Evolutionary conservation across 2,329 filamentous ascomycete genomes (phyloP).

Genomic region (Botryotinia convoluta): DNA sequence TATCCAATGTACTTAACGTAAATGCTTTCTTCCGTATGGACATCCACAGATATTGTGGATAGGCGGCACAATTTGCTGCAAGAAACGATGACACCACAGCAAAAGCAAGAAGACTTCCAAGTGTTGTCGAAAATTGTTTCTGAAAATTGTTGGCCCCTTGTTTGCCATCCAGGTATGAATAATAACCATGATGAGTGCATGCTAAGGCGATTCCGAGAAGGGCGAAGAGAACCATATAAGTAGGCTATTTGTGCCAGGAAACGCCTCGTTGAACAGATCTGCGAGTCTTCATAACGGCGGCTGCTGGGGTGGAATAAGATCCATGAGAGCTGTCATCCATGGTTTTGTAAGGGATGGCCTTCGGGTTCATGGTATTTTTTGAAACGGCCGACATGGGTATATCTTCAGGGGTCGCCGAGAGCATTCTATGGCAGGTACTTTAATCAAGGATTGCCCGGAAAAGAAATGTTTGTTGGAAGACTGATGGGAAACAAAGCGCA

Average conservation of each 20-base stretch:
- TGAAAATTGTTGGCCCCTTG: not conserved
- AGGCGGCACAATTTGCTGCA: not conserved
- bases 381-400: not conserved
- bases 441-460: not conserved
- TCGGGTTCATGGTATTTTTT: not conserved
- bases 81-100: not conserved
- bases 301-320: not conserved
- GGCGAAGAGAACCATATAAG: not conserved
- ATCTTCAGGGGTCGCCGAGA: not conserved
- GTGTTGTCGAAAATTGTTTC: not conserved
- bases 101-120: not conserved
- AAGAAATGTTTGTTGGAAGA: not conserved
- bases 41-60: not conserved
- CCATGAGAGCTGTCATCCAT: not conserved
- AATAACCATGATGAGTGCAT: not conserved
- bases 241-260: not conserved
- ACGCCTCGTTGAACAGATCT: not conserved
- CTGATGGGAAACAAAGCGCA: not conserved
- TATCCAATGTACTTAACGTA: not conserved
- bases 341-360: not conserved
- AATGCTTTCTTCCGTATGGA: not conserved
- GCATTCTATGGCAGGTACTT: not conserved
- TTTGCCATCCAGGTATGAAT: not conserved
- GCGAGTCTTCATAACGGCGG: not conserved
- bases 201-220: not conserved